Conservation (phyloP, 805 yeast genomes). For the Myxozyma neglecta region DNA sequence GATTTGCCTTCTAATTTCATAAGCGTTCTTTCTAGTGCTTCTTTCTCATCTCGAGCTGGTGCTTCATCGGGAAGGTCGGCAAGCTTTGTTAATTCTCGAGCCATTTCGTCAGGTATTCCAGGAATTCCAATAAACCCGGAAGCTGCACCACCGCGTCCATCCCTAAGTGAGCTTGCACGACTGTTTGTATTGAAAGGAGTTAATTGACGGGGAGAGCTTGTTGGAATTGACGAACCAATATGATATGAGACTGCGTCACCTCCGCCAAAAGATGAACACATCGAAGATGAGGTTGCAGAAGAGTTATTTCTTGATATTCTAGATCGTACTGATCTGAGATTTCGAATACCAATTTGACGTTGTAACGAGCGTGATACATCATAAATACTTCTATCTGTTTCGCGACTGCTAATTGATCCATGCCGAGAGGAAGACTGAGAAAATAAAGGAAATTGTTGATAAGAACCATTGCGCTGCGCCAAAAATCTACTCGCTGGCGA, state of each 20-base stretch:
- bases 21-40: slow-evolving; percentile 53
- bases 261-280: not conserved
- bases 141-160: not conserved
- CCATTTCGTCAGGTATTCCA: slow-evolving; percentile 28
- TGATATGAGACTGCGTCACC: slow-evolving; percentile 4
- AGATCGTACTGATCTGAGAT: not conserved
- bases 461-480: not conserved
- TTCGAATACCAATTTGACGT: slow-evolving; percentile 2
- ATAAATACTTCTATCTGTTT: not conserved
- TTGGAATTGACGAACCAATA: not conserved
- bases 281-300: slow-evolving; percentile 8
- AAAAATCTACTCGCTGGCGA: not conserved
- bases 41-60: slow-evolving; percentile 50
- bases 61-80: slow-evolving; percentile 85
- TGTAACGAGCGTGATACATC: not conserved
- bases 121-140: slow-evolving; percentile 19
- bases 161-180: not conserved
- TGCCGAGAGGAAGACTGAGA: not conserved
- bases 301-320: not conserved
- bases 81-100: slow-evolving; percentile 55
- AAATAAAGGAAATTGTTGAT: not conserved
- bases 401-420: not conserved
- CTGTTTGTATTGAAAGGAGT: not conserved
- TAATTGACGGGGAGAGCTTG: not conserved
- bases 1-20: slow-evolving; percentile 74